These are phyloP conservation scores for Litsea cubeba DNA, from an alignment of 164 flowering plant species.

Conservation along the genomic window DNA sequence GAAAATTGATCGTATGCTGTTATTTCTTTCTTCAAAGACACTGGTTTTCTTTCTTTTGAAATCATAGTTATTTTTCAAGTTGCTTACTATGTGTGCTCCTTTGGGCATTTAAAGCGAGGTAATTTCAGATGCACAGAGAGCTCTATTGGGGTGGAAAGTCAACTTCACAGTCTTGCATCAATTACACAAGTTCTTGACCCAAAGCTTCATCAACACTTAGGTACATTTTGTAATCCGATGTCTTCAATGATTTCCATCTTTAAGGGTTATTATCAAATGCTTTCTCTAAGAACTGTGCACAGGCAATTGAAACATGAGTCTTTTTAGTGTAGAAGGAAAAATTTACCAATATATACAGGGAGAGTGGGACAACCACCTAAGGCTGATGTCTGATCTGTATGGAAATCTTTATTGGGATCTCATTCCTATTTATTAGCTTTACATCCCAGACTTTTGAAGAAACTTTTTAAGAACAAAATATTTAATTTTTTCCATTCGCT, in stretches of 20 bases:
- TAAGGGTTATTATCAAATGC: neutral
- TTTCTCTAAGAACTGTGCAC: too few species aligned
- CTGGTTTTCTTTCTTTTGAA: neutral
- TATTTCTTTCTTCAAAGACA: slow-evolving; percentile 11
- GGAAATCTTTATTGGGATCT: too few species aligned
- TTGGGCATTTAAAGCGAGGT: slow-evolving; percentile 63
- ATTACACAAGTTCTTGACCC: slow-evolving; percentile 84
- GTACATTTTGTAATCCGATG: slow-evolving; percentile 26
- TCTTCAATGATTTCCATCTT: neutral
- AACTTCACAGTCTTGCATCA: slow-evolving; percentile 66
- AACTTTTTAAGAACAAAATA: too few species aligned
- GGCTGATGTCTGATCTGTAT: too few species aligned
- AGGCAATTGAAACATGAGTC: too few species aligned
- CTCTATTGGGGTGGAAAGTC: slow-evolving; percentile 84
- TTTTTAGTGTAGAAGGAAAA: too few species aligned
- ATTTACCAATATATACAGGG: too few species aligned
- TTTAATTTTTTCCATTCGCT: too few species aligned
- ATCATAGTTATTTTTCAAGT: slow-evolving; percentile 1
- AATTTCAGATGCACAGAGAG: slow-evolving; percentile 88
- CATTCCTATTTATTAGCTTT: too few species aligned
- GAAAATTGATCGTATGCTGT: neutral
- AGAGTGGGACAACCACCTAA: too few species aligned
- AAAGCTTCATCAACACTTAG: slow-evolving; percentile 87
- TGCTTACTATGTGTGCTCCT: slow-evolving; percentile 29
- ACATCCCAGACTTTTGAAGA: too few species aligned